Conservation (phyloP, 768 basidiomycete species). For the Psilocybe tampanensis region DNA sequence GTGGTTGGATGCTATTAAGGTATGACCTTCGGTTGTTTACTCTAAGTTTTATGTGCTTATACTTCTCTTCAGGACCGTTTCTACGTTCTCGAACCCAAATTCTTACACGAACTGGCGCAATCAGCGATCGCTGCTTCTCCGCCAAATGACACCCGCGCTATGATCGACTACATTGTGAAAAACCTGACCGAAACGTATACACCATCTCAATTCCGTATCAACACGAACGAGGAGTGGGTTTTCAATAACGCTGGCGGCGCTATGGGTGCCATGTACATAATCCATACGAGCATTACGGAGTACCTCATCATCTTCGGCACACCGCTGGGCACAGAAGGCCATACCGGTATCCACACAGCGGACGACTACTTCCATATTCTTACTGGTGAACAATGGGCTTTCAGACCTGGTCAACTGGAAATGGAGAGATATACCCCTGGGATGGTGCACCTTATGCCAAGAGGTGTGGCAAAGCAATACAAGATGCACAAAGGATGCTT, state of each 20-base stretch:
- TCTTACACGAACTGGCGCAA: conserved; percentile 73
- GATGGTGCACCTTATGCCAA: conserved; percentile 78
- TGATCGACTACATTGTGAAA: conserved; percentile 80
- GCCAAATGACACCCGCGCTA: conserved; percentile 64
- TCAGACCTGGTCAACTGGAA: conserved; percentile 75
- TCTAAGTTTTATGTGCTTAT: background rate
- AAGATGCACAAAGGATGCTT: conserved; percentile 97
- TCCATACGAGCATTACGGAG: conserved; percentile 96
- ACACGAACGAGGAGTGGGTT: conserved; percentile 82
- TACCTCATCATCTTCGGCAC: conserved; percentile 97
- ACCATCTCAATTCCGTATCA: conserved; percentile 51
- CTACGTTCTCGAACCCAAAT: conserved; percentile 81
- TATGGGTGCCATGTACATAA: conserved; percentile 98
- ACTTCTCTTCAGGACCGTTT: conserved; percentile 62
- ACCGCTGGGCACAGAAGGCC: conserved; percentile 96
- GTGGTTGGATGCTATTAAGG: conserved; percentile 69
- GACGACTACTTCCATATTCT: conserved; percentile 99
- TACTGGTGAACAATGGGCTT: conserved; percentile 94
- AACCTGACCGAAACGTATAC: conserved; percentile 81
- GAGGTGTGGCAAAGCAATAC: conserved; percentile 93
- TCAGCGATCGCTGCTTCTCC: conserved; percentile 65
- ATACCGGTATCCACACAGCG: conserved; percentile 90
- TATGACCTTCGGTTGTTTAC: conserved; percentile 25
- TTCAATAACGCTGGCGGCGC: conserved; percentile 98
- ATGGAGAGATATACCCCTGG: conserved; percentile 88